Conservation (phyloP, 495 filamentous ascomycete species). For the Penicillium canescens region DNA sequence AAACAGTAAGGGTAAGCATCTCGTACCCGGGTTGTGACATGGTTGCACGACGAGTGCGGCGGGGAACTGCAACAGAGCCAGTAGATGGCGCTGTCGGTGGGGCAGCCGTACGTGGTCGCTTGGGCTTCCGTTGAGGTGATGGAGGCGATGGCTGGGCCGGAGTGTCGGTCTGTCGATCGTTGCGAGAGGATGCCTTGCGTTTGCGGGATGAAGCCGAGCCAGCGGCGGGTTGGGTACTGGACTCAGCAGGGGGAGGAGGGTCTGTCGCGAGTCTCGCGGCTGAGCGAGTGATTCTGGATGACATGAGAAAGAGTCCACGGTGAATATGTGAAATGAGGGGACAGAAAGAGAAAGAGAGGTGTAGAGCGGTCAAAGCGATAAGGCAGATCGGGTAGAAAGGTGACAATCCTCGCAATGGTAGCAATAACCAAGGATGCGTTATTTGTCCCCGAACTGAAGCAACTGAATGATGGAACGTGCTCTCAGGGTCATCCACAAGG, state of each 20-base stretch:
- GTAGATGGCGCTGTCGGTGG: constrained; percentile 46
- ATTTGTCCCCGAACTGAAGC: no score
- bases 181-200: constrained; percentile 54
- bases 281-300: constrained; percentile 79
- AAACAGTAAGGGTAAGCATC: not conserved
- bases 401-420: constrained; percentile 2
- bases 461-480: no score
- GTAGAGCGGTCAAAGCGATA: constrained; percentile 10
- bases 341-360: constrained; percentile 4
- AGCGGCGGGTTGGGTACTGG: constrained; percentile 40
- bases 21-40: constrained; percentile 86
- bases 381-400: constrained; percentile 10
- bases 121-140: constrained; percentile 45
- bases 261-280: constrained; percentile 75
- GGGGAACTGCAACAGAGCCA: constrained; percentile 42
- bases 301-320: constrained; percentile 61
- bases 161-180: constrained; percentile 37
- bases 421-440: not conserved
- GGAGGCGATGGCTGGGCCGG: constrained; percentile 42
- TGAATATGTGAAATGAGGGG: constrained; percentile 2
- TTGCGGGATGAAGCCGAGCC: constrained; percentile 51
- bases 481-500: not conserved
- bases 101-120: constrained; percentile 42
- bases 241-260: constrained; percentile 38
- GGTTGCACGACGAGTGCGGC: constrained; percentile 60